phyloP scores from a whole-genome alignment of 306 rosid genomes.

The Sicyos baderoa region DNA sequence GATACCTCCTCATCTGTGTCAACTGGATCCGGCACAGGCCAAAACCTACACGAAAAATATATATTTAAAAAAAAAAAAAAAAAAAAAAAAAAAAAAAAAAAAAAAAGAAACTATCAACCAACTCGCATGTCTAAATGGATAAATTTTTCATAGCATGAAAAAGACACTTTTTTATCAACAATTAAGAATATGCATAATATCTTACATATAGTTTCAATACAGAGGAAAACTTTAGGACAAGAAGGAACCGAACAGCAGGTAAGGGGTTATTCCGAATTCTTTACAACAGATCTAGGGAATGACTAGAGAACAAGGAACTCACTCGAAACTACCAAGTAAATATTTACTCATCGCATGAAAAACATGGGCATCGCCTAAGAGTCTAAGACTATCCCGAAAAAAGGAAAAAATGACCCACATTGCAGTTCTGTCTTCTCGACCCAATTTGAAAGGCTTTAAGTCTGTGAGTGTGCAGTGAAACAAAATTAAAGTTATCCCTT shows the following conservation, averaged over 20 bases:
- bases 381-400: neutral
- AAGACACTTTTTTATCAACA: neutral
- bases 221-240: too few species aligned
- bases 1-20: conserved; percentile 29
- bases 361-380: neutral
- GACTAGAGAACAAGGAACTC: neutral
- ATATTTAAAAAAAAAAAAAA: too few species aligned
- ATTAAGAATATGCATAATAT: neutral
- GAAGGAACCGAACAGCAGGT: too few species aligned
- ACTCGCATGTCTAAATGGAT: neutral
- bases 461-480: neutral
- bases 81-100: too few species aligned
- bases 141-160: neutral
- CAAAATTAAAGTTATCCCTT: neutral
- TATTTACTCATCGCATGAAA: neutral
- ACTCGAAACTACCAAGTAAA: neutral
- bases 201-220: neutral
- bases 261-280: neutral
- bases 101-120: neutral
- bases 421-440: neutral
- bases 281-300: neutral
- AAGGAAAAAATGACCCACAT: neutral
- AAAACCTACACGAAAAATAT: conserved; percentile 25
- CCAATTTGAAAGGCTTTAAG: neutral
- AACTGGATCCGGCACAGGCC: conserved; percentile 34